Base-by-base conservation (phyloP, 345 rosid genomes). In the Ceriops tagal region DNA sequence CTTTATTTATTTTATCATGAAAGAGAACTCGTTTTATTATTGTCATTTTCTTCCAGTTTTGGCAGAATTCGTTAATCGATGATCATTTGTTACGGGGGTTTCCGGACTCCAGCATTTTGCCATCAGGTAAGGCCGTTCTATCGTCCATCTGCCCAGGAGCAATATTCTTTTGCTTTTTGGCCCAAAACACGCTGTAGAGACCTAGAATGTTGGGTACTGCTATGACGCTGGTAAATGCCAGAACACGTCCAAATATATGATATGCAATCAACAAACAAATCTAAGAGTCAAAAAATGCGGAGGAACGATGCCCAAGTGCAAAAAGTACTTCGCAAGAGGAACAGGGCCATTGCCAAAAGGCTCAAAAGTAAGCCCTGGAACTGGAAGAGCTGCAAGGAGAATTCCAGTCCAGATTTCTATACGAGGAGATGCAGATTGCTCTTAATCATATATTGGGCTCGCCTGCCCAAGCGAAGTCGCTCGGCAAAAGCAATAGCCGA, bases 401-500 rank as follows among this genome's bases (percentile, higher is more conserved):
- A 31, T 4, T 31, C 34, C 34, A 31, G 34, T 5, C 34, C 34
- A 31, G 34, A 31, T 31, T 5, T 31, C 34, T 31, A 57, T 8
- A 5, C 3, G 13, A 11, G 60, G 30, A 7, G 30, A 57, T n/a
- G 13, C 27, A 57, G 24, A 6, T 57, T 24, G 30, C 21, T 13
- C 11, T 8, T 56, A 10, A 1, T 5, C 5, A 13, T 39, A 46
- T 1, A 24, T 62, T 2, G n/a, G 61, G 21, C 8, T 49, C 9
- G 78, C 88, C 80, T 81, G 67, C 86, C 70, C 51, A 81, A 11
- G 63, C 71, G 86, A 62, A 82, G 74, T 68, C 77, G 66, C 73
- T 82, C 84, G 6, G 83, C 82, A 39, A 84, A 84, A 58, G 74
- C 81, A 68, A 82, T 24, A 21, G 81, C 81, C 0, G 85, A 80